These are phyloP conservation scores for Suhomyces guaymorum DNA, from an alignment of 1,139 yeast species.

Conservation along the genomic window DNA sequence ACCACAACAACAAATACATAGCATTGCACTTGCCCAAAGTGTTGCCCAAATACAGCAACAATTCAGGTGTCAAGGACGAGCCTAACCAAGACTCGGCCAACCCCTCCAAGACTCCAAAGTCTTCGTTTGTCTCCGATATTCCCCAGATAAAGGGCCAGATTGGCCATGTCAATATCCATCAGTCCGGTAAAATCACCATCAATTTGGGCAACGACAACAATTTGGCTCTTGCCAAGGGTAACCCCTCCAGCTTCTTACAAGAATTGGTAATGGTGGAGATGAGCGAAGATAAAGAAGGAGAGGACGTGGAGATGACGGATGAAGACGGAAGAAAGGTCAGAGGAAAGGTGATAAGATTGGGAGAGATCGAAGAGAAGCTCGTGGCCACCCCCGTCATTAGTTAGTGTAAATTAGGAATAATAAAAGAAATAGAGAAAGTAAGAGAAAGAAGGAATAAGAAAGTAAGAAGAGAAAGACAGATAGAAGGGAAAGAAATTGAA, in stretches of 20 bases:
- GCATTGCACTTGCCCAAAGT: conserved; percentile 73
- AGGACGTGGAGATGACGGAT: conserved; percentile 32
- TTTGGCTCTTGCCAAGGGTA: conserved; percentile 75
- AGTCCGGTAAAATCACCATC: conserved; percentile 77
- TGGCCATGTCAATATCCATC: conserved; percentile 73
- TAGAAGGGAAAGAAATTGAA: too few species aligned
- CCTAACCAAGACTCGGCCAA: too few species aligned
- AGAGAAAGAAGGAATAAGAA: too few species aligned
- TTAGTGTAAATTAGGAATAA: background rate
- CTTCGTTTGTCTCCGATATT: conserved; percentile 4
- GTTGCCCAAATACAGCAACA: conserved; percentile 58
- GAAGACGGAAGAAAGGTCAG: conserved; percentile 36
- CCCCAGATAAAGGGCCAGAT: conserved; percentile 50
- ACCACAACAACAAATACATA: conserved; percentile 35
- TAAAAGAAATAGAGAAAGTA: too few species aligned
- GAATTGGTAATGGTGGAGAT: conserved; percentile 64
- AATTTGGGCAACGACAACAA: conserved; percentile 65
- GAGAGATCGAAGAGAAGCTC: conserved; percentile 60
- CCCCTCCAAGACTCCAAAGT: too few species aligned
- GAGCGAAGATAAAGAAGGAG: conserved; percentile 16
- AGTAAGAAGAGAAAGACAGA: too few species aligned
- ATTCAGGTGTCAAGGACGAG: conserved; percentile 15
- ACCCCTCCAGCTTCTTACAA: conserved; percentile 69
- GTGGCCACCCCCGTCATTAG: conserved; percentile 47
- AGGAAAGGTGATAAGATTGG: conserved; percentile 56